Evolutionary conservation across 2,329 filamentous ascomycete genomes (phyloP).

Genomic region (Aureobasidium zeae): DNA sequence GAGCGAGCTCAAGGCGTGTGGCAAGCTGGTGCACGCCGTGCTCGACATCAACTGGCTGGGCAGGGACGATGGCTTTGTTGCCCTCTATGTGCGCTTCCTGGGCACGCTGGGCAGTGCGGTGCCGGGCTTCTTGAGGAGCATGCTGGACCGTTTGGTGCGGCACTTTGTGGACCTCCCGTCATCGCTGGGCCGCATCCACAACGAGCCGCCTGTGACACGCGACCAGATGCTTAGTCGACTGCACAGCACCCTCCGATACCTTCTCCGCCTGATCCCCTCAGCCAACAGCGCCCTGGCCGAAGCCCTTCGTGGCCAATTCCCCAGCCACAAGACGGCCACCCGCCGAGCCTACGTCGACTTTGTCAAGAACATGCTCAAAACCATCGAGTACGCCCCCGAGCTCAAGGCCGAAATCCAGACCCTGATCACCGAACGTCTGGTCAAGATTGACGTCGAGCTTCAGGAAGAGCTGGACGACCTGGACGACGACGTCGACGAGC

Average conservation of each 20-base stretch:
- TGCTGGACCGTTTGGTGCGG: conserved; percentile 71
- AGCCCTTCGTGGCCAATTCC: conserved; percentile 26
- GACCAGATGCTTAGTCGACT: conserved; percentile 61
- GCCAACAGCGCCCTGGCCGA: conserved; percentile 61
- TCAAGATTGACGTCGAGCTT: conserved; percentile 93
- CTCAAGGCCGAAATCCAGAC: conserved; percentile 72
- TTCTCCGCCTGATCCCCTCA: conserved; percentile 74
- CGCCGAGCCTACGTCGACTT: conserved; percentile 78
- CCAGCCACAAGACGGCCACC: conserved; percentile 52
- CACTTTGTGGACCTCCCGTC: conserved; percentile 59
- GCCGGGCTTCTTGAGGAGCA: conserved; percentile 62
- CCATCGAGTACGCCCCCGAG: conserved; percentile 69
- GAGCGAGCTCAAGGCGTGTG: conserved; percentile 46
- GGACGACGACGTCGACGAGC: conserved; percentile 76
- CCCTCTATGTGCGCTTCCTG: conserved; percentile 48
- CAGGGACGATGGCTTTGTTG: conserved; percentile 50
- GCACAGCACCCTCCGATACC: conserved; percentile 64
- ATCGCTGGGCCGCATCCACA: conserved; percentile 44
- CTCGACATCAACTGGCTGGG: conserved; percentile 53
- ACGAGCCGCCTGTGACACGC: conserved; percentile 50
- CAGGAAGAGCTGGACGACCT: conserved; percentile 88
- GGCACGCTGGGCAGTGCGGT: conserved; percentile 69
- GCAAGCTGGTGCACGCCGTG: conserved; percentile 48
- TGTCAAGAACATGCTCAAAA: conserved; percentile 68
- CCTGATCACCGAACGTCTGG: conserved; percentile 72